Evolutionary conservation across 345 rosid species (phyloP), one percentile per base, ranked within the genome.

Genomic region (Pseudoturritis turrita): DNA sequence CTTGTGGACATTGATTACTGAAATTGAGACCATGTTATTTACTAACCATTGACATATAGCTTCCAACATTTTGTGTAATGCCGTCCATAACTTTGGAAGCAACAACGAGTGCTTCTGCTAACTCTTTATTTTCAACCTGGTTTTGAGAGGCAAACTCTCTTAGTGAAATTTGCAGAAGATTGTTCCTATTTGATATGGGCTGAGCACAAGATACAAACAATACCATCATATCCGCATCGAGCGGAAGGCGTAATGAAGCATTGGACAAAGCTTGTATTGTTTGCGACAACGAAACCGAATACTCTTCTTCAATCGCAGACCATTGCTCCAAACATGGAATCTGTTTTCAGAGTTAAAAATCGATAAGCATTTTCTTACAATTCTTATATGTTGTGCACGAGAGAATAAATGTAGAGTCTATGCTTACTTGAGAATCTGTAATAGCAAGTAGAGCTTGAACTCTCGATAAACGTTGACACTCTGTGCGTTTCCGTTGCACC

Each of bases 271-370:
- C 88, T 82, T 84, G 83, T 58, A 57, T 79, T 56, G 76, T 78
- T 73, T 89, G 89, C 33, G 82, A 77, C 33, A 91, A 51, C 14
- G 86, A 87, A 57, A 33, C 18, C 29, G 79, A 78, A 64, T 86
- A 85, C 49, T 83, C 91, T 6, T 25, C 80, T 74, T 84, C 82
- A 6, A 82, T 28, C 2, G 66, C 74, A 13, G 81, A 71, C 97
- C 92, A 91, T 70, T 78, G 81, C 14, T 88, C 91, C 69, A 91
- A 80, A 72, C 76, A 69, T 9, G 96, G 91, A 86, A 80, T 86
- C 96, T 91, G 25, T 40, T 71, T 35, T 40, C n/a, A 50, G 29
- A 35, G 43, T 58, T 43, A 22, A 3, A 57, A 29, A 70, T 12
- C 8, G 13, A 21, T 18, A 26, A 51, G 0, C 31, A 7, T 15